phyloP scores from a whole-genome alignment of 2,329 filamentous ascomycete genomes.

The Cladophialophora exuberans region DNA sequence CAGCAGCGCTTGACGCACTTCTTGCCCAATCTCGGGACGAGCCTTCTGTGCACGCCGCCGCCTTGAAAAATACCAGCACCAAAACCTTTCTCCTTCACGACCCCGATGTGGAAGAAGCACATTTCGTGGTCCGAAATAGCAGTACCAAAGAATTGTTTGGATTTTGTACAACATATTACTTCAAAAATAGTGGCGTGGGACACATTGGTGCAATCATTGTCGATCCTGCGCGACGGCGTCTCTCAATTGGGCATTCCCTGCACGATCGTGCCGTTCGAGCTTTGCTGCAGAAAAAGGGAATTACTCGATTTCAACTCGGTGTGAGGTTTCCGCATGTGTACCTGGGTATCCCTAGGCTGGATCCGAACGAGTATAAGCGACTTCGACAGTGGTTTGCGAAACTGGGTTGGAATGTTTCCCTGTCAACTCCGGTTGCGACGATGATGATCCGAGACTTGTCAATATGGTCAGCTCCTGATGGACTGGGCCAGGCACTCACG shows the following conservation, averaged over 20 bases:
- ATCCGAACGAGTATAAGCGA: slow-evolving; percentile 62
- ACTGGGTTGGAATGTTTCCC: slow-evolving; percentile 79
- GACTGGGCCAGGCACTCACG: slow-evolving; percentile 73
- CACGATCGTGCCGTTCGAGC: slow-evolving; percentile 82
- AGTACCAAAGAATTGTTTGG: slow-evolving; percentile 89
- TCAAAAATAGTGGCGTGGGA: slow-evolving; percentile 69
- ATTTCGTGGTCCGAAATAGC: slow-evolving; percentile 92
- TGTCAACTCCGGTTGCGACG: slow-evolving; percentile 67
- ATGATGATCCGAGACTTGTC: slow-evolving; percentile 74
- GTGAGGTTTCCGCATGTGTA: slow-evolving; percentile 82
- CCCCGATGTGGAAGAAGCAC: slow-evolving; percentile 73
- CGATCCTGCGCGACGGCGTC: slow-evolving; percentile 79
- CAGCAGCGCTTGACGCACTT: slow-evolving; percentile 72
- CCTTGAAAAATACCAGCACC: slow-evolving; percentile 67
- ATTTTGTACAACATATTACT: slow-evolving; percentile 87
- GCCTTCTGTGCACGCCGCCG: slow-evolving; percentile 40
- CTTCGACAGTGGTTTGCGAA: slow-evolving; percentile 83
- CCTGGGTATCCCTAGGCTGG: slow-evolving; percentile 75
- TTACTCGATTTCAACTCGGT: slow-evolving; percentile 82
- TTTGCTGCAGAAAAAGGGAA: slow-evolving; percentile 69
- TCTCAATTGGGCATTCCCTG: slow-evolving; percentile 87
- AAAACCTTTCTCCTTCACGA: slow-evolving; percentile 76
- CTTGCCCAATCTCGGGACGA: slow-evolving; percentile 70
- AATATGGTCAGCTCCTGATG: slow-evolving; percentile 75
- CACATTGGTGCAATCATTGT: slow-evolving; percentile 88